phyloP scores from a whole-genome alignment of 176 grass and related monocot genomes.

The Carex kokanica region DNA sequence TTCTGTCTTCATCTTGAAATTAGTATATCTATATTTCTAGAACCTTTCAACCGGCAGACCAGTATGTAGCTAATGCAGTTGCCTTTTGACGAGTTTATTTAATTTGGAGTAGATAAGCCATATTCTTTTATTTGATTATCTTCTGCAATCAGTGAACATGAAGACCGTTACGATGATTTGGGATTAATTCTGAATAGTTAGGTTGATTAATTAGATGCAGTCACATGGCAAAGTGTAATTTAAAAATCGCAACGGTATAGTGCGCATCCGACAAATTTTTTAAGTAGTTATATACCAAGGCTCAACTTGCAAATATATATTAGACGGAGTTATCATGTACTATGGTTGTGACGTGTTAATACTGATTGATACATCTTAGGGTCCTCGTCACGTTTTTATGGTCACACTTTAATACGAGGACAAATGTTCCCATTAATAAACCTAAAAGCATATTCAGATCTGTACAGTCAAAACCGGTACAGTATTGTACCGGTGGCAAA shows the following conservation, averaged over 20 bases:
- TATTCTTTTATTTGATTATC: neutral
- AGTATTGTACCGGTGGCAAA: neutral
- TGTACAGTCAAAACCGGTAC: neutral
- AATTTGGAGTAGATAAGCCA: neutral
- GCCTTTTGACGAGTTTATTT: neutral
- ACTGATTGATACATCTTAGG: neutral
- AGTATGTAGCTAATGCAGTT: neutral
- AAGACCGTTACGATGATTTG: neutral
- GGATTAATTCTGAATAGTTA: neutral
- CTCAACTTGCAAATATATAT: neutral
- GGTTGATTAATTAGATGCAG: neutral
- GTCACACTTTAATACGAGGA: neutral
- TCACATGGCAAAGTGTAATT: conserved; percentile 4
- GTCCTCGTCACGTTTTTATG: neutral
- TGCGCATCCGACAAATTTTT: conserved; percentile 1
- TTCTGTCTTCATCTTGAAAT: neutral
- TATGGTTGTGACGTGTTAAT: neutral
- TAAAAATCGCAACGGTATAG: neutral
- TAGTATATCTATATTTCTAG: neutral
- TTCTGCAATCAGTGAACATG: neutral
- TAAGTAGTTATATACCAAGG: neutral
- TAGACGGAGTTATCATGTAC: neutral
- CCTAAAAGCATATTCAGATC: neutral
- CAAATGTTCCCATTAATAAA: neutral
- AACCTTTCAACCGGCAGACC: neutral